Conservation (phyloP, 176 grass and related monocot species). For the Chrysopogon serrulatus region DNA sequence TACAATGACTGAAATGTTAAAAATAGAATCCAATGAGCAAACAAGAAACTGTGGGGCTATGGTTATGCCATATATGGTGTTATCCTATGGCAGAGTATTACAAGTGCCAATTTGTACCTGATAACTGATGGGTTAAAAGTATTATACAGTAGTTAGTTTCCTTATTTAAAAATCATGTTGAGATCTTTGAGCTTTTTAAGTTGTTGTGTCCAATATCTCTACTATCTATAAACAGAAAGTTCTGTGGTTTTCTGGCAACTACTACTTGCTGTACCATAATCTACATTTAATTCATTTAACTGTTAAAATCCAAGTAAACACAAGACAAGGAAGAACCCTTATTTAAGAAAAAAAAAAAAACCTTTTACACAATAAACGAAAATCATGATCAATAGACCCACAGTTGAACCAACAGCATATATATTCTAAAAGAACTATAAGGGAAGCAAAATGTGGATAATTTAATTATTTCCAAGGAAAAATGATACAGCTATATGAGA, state of each 20-base stretch:
- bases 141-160: background rate
- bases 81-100: background rate
- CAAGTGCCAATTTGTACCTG: slow-evolving; percentile 11
- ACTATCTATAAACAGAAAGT: background rate
- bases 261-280: background rate
- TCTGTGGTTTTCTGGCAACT: background rate
- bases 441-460: background rate
- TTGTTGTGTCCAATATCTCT: background rate
- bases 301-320: background rate
- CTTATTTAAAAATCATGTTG: background rate
- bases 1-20: slow-evolving; percentile 62
- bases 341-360: background rate
- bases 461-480: background rate
- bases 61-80: background rate
- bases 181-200: background rate
- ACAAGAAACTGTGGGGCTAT: background rate
- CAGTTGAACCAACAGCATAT: background rate
- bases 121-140: background rate
- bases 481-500: background rate
- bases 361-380: background rate
- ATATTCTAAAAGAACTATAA: background rate
- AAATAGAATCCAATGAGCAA: background rate
- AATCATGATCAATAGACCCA: background rate
- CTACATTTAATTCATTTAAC: background rate
- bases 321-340: background rate